Conservation (phyloP, 306 rosid genomes). For the Quillaja saponaria region DNA sequence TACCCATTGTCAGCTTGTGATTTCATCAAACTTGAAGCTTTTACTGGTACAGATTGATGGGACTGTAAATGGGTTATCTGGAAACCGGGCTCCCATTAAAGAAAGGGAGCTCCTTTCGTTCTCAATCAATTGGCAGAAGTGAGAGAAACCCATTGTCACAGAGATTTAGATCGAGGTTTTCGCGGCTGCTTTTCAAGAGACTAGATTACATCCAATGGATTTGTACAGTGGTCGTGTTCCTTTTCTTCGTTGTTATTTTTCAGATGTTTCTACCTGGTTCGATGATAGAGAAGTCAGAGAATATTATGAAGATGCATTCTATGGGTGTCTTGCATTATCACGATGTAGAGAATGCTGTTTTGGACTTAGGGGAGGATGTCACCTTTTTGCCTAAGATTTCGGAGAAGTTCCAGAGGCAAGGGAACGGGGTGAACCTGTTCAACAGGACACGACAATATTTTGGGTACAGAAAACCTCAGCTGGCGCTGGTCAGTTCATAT, state of each 20-base stretch:
- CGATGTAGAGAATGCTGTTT: conserved; percentile 49
- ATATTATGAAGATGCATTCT: conserved; percentile 42
- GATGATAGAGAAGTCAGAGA: conserved; percentile 53
- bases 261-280: conserved; percentile 91
- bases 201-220: conserved; percentile 93
- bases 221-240: conserved; percentile 78
- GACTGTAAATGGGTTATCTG: conserved; percentile 86
- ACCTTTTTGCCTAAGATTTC: conserved; percentile 68
- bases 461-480: conserved; percentile 81
- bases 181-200: conserved; percentile 71
- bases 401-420: conserved; percentile 58
- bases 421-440: conserved; percentile 39
- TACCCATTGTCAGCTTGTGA: conserved; percentile 27
- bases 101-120: conserved; percentile 66
- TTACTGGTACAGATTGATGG: conserved; percentile 46
- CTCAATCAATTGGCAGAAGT: conserved; percentile 41
- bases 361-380: conserved; percentile 74
- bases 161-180: conserved; percentile 90
- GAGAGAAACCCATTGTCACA: conserved; percentile 64
- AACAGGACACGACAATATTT: conserved; percentile 48
- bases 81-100: conserved; percentile 65
- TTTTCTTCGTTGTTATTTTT: conserved; percentile 71
- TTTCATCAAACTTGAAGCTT: conserved; percentile 32
- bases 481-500: conserved; percentile 73
- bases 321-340: conserved; percentile 42